These are phyloP conservation scores for Dorcoceras hygrometricum DNA, from an alignment of 257 asterid genomes.

Conservation along the genomic window DNA sequence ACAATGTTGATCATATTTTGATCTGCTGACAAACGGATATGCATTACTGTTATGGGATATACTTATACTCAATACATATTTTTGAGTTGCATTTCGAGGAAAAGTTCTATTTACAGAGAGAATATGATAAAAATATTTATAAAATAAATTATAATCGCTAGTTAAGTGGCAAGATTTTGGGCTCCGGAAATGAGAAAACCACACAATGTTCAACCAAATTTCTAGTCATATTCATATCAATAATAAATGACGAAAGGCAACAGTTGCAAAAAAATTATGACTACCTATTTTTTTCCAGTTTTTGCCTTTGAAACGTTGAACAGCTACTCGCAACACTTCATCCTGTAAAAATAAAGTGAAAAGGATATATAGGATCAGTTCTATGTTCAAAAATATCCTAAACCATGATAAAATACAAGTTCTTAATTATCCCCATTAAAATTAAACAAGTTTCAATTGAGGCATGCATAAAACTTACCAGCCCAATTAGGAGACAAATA, in stretches of 20 bases:
- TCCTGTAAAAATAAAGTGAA: constrained; percentile 35
- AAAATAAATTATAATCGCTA: not conserved
- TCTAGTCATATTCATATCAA: constrained; percentile 21
- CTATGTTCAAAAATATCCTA: not conserved
- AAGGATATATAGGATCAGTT: constrained; percentile 13
- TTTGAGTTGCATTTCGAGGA: not conserved
- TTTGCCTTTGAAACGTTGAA: constrained; percentile 55
- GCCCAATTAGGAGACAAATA: not conserved
- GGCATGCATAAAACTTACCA: constrained; percentile 3
- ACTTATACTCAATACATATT: not conserved
- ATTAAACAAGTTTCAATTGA: constrained; percentile 1
- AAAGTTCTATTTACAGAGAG: not conserved
- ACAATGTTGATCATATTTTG: no score
- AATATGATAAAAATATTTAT: no score
- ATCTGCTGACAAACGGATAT: not conserved
- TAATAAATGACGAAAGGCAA: constrained; percentile 25
- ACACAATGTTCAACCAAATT: constrained; percentile 20
- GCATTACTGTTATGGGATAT: not conserved
- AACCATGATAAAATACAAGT: constrained; percentile 11
- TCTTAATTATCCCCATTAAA: not conserved
- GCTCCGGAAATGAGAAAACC: constrained; percentile 18
- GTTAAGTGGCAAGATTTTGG: constrained; percentile 5
- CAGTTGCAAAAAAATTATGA: not conserved
- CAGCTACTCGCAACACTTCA: constrained; percentile 49
- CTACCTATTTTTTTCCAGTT: constrained; percentile 68